phyloP scores from a whole-genome alignment of 2,329 filamentous ascomycete species.

The Xylariaceae sp. region DNA sequence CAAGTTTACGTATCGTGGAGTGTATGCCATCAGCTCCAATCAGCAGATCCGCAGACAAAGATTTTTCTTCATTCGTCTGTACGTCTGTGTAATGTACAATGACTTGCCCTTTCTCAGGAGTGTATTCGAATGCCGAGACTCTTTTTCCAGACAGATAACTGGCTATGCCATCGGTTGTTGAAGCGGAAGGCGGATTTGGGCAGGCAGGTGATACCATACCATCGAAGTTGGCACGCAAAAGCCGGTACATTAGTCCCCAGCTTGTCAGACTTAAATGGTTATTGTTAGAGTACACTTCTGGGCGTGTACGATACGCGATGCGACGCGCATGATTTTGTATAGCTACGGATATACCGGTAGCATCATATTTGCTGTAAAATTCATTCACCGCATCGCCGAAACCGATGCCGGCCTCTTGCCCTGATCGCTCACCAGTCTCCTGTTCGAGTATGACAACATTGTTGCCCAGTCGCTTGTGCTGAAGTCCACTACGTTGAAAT shows the following conservation, averaged over 20 bases:
- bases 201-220: slow-evolving; percentile 27
- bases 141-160: slow-evolving; percentile 23
- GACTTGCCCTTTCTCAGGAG: slow-evolving; percentile 8
- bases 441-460: slow-evolving; percentile 39
- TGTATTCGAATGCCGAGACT: slow-evolving; percentile 19
- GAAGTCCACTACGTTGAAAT: not conserved
- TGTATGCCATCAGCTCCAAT: slow-evolving; percentile 33
- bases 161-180: slow-evolving; percentile 19
- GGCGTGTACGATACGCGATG: slow-evolving; percentile 15
- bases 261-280: slow-evolving; percentile 36
- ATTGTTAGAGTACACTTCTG: slow-evolving; percentile 12
- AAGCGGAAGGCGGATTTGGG: slow-evolving; percentile 18
- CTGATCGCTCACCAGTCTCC: slow-evolving; percentile 33
- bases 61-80: slow-evolving; percentile 20
- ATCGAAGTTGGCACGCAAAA: slow-evolving; percentile 41
- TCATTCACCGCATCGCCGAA: slow-evolving; percentile 34
- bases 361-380: slow-evolving; percentile 35
- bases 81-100: slow-evolving; percentile 23
- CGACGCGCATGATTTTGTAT: slow-evolving; percentile 8
- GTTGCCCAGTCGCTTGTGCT: slow-evolving; percentile 35
- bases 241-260: slow-evolving; percentile 40
- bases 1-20: slow-evolving; percentile 28
- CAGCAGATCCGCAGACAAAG: slow-evolving; percentile 36
- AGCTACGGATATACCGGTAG: slow-evolving; percentile 22
- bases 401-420: slow-evolving; percentile 39